Evolutionary conservation across 2,329 filamentous ascomycete species (phyloP).

Genomic region (Ascochyta rabiei): DNA sequence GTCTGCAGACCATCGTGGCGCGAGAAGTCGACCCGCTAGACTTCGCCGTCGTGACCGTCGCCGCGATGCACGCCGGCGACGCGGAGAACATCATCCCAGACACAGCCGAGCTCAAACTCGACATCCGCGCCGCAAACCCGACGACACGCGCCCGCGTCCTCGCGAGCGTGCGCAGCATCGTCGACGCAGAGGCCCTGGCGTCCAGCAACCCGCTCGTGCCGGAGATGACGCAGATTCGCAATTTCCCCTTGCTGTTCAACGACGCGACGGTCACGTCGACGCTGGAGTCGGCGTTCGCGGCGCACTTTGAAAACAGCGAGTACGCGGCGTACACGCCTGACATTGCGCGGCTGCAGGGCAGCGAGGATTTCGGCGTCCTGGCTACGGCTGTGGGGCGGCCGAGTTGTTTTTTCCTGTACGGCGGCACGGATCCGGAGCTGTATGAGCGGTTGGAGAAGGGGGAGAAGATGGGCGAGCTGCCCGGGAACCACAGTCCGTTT

Average conservation of each 20-base stretch:
- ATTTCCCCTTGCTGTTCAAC: conserved; percentile 60
- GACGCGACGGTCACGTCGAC: conserved; percentile 52
- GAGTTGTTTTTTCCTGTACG: conserved; percentile 63
- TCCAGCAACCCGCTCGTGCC: conserved; percentile 54
- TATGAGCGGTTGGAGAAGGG: conserved; percentile 59
- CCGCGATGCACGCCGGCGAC: conserved; percentile 63
- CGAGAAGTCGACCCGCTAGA: conserved; percentile 62
- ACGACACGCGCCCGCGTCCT: conserved; percentile 57
- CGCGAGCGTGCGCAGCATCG: conserved; percentile 57
- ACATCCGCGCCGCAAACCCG: conserved; percentile 58
- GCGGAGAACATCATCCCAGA: conserved; percentile 67
- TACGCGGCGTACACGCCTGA: conserved; percentile 45
- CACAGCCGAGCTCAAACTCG: conserved; percentile 60
- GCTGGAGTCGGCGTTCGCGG: conserved; percentile 53
- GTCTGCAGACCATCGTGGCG: conserved; percentile 65
- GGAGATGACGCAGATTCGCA: conserved; percentile 45
- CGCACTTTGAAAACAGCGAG: conserved; percentile 50
- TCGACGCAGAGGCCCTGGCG: conserved; percentile 61
- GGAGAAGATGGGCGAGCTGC: conserved; percentile 57
- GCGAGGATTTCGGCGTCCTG: conserved; percentile 65
- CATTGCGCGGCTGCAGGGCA: conserved; percentile 52
- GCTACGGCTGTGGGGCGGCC: conserved; percentile 58
- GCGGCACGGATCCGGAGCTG: conserved; percentile 56
- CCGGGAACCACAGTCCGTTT: conserved; percentile 64
- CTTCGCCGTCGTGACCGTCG: conserved; percentile 64